Evolutionary conservation across 805 yeast species (phyloP), one percentile per base, ranked within the genome.

Genomic region (Barnettozyma californica): DNA sequence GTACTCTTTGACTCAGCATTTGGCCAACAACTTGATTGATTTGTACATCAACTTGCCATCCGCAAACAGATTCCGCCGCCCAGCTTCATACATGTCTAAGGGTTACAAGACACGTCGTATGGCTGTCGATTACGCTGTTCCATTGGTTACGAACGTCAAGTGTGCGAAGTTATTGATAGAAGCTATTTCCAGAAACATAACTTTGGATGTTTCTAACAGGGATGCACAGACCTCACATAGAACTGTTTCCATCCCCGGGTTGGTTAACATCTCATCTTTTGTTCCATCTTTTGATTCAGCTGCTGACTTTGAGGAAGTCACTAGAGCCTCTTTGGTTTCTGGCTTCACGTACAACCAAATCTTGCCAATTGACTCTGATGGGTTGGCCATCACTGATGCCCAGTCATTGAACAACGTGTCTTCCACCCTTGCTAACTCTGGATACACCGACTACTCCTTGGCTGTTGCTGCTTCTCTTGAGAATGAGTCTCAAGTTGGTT

Each of bases 121-220:
- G 98, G 99, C 99, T 58, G 97, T 94, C 57, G 99, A 94, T 71
- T 95, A 87, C 68, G 91, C 97, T 45, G 90, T 94, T 65, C 99
- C 99, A 45, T 77, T 94, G 67, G 96, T 94, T 44, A 94, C 99
- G 56, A 94, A 94, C 65, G 98, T 94, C 58, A 94, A 94, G 73
- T 84, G 91, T 76, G 99, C 99, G 53, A 94, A 94, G 72, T 75
- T 94, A 57, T 76, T 94, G 69, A 83, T 94, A 57, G 98, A 94
- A 73, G 98, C 99, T n/a, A 68, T 90, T 56, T 77, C 92, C 36
- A 77, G 94, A 73, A 73, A 81, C 62, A 55, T 69, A 54, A 53
- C 74, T n/a, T 72, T 90, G 57, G 86, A 84, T 20, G 88, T 87
- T 46, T 65, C 85, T 43, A 80, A 80, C 63, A 76, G 82, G 63